Conservation (phyloP, 2,329 filamentous ascomycete genomes). For the Geosmithia putterillii region DNA sequence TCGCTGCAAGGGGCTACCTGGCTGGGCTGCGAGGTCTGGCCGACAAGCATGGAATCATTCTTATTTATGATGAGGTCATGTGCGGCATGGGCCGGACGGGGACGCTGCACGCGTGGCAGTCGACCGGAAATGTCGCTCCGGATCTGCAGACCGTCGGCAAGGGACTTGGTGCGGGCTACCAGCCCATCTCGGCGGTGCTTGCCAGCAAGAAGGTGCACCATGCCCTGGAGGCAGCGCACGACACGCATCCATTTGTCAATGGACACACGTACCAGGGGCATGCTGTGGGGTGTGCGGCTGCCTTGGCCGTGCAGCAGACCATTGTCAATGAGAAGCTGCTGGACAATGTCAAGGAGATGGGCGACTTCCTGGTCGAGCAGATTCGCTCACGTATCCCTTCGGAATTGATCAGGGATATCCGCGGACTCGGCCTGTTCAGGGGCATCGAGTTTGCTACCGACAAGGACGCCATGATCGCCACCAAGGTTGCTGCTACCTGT, state of each 20-base stretch:
- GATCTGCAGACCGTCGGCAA: slow-evolving; percentile 50
- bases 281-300: slow-evolving; percentile 21
- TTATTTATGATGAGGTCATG: slow-evolving; percentile 55
- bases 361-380: too few species aligned
- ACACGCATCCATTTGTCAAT: slow-evolving; percentile 28
- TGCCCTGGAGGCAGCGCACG: slow-evolving; percentile 23
- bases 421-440: slow-evolving; percentile 32
- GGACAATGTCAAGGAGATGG: slow-evolving; percentile 7
- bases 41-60: slow-evolving; percentile 38
- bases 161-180: slow-evolving; percentile 43
- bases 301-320: slow-evolving; percentile 23
- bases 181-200: slow-evolving; percentile 40
- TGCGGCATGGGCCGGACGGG: slow-evolving; percentile 52
- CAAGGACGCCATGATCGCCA: slow-evolving; percentile 47
- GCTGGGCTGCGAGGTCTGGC: slow-evolving; percentile 40
- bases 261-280: slow-evolving; percentile 41
- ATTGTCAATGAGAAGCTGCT: slow-evolving; percentile 20
- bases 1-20: slow-evolving; percentile 40
- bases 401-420: slow-evolving; percentile 20
- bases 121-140: slow-evolving; percentile 19
- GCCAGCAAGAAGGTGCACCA: slow-evolving; percentile 35
- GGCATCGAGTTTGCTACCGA: slow-evolving; percentile 32
- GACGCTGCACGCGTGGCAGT: slow-evolving; percentile 38
- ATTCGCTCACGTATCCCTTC: too few species aligned
- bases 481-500: slow-evolving; percentile 39